These are phyloP conservation scores for Protomyces inundatus DNA, from an alignment of 1,139 yeast species.

Conservation along the genomic window DNA sequence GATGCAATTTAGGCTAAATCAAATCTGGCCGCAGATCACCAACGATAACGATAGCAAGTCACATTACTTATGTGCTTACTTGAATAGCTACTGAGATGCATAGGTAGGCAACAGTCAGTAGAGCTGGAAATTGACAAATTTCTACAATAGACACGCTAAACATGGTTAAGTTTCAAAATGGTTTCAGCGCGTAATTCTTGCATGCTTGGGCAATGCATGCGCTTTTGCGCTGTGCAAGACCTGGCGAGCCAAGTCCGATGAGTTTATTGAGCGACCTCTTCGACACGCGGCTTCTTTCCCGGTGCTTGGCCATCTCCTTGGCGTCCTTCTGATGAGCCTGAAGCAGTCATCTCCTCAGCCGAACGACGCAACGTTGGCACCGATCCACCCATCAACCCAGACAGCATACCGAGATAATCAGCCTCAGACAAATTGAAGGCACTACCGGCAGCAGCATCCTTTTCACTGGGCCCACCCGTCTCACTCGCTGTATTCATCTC, in stretches of 20 bases:
- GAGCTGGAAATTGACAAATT: too few relatives aligned
- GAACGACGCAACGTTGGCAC: background rate
- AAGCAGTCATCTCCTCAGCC: background rate
- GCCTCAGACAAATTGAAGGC: constrained; percentile 10
- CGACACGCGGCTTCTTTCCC: background rate
- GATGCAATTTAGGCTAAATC: background rate
- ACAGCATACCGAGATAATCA: constrained; percentile 23
- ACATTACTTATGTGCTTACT: too few relatives aligned
- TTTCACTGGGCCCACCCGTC: constrained; percentile 27
- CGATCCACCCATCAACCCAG: constrained; percentile 17
- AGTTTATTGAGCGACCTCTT: background rate
- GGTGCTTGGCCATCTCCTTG: background rate
- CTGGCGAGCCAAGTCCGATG: too few relatives aligned
- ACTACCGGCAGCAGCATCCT: background rate
- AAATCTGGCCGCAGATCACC: background rate
- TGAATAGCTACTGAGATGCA: too few relatives aligned
- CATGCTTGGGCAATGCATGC: too few relatives aligned
- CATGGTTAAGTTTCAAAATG: background rate
- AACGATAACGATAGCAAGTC: too few relatives aligned
- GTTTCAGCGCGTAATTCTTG: background rate
- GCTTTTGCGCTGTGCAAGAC: too few relatives aligned
- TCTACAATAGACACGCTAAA: background rate
- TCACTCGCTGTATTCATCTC: constrained; percentile 44
- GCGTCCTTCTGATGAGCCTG: background rate
- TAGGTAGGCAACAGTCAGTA: background rate